phyloP scores from a whole-genome alignment of 352 stramenopile genomes.

The Saprolegnia parasitica region DNA sequence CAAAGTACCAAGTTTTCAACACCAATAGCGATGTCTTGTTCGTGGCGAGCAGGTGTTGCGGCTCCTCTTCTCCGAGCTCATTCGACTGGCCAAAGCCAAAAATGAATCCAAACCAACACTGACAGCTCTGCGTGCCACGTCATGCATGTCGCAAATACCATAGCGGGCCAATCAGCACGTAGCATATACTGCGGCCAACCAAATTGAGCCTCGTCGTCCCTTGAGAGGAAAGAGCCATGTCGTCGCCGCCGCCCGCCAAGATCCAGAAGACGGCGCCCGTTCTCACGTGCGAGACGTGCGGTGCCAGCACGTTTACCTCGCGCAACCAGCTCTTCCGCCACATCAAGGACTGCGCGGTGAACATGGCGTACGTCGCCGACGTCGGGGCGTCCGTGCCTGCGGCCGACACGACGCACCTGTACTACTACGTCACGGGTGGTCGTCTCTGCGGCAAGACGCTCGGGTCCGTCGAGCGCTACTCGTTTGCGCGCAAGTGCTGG shows the following conservation, averaged over 20 bases:
- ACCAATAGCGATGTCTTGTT: too few relatives aligned
- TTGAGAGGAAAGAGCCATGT: too few relatives aligned
- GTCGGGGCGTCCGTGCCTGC: background rate
- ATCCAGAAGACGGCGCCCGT: background rate
- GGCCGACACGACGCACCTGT: conserved; percentile 10
- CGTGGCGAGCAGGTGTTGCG: too few relatives aligned
- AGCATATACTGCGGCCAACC: background rate
- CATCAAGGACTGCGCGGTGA: conserved; percentile 26
- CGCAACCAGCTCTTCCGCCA: conserved; percentile 28
- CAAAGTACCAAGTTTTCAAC: too few relatives aligned
- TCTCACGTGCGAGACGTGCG: conserved; percentile 15
- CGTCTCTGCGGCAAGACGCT: conserved; percentile 29
- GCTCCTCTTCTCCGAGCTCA: too few relatives aligned
- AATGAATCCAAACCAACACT: too few relatives aligned
- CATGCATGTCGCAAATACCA: background rate
- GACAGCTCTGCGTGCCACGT: too few relatives aligned
- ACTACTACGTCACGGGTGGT: conserved; percentile 32
- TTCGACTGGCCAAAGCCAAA: too few relatives aligned
- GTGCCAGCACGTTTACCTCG: conserved; percentile 26
- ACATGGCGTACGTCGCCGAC: background rate
- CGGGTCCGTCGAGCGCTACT: conserved; percentile 27
- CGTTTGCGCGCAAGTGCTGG: conserved; percentile 24
- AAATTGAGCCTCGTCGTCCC: conserved; percentile 9
- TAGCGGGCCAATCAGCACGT: background rate
- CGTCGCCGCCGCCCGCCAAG: background rate